Evolutionary conservation across 257 asterid genomes (phyloP), one percentile per base, ranked within the genome.

Genomic region (Henckelia pumila): DNA sequence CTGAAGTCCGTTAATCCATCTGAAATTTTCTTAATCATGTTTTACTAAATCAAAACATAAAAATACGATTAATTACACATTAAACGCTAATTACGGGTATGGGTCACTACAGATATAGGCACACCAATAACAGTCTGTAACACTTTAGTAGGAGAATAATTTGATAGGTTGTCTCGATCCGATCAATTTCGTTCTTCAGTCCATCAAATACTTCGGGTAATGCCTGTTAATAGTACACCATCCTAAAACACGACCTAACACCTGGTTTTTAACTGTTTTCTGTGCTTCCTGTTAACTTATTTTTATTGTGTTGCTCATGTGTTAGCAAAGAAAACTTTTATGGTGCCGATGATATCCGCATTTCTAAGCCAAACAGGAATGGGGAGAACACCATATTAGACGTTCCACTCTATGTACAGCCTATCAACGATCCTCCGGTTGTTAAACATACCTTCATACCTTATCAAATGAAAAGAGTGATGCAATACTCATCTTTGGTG

Each of bases 371-470:
- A 77, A 93, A 93, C 89, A 81, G 23, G 73, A 81, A 89, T 6
- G 97, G 96, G 47, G 81, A 74, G 78, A 86, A 82, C 47, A 76
- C 69, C 8, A 58, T 93, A n/a, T n/a, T n/a, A 69, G 86, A 90
- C 29, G 81, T 93, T 59, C 95, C 96, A 14, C 71, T 88, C 10
- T 68, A 73, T 23, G 99, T 93, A 74, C 94, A 89, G 56, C 96
- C 99, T 21, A 77, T 90, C 61, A 93, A 93, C 61, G 97, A 93
- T 66, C 92, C 93, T 37, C 99, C 99, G 4, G 67, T 86, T 35
- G 80, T n/a, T 93, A 14, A 85, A 76, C 21, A 66, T 75, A n/a
- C 99, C 99, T n/a, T 59, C 96, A 10, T 83, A 78, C 35, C 76
- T 93, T 25, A 58, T 86, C 83, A 22, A 77, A 86, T 49, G 78